Percentiles rank a stretch among this genome's conserved stretches.
phyloP scores from a whole-genome alignment of 495 filamentous ascomycete species.

The Tuber indicum region DNA sequence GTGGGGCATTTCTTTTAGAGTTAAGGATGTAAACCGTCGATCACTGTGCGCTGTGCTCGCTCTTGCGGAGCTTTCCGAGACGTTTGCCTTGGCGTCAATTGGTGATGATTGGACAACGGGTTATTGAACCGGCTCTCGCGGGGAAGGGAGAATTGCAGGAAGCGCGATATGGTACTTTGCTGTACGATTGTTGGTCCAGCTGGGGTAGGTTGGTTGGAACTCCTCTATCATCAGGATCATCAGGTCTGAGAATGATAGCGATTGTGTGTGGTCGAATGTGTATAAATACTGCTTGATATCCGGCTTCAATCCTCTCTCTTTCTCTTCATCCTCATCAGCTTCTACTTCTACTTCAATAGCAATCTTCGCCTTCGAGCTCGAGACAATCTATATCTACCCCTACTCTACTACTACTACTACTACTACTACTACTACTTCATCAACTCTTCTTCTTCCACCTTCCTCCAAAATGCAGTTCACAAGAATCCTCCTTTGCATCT shows the following conservation, averaged over 20 bases:
- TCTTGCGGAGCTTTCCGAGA: neutral
- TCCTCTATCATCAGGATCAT: neutral
- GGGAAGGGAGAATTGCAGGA: neutral
- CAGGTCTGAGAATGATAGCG: neutral
- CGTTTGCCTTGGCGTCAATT: neutral
- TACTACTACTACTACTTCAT: neutral
- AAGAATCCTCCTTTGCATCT: neutral
- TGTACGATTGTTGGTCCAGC: neutral
- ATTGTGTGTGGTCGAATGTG: neutral
- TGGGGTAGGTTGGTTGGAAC: neutral
- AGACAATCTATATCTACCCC: neutral
- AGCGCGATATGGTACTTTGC: neutral
- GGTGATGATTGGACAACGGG: neutral
- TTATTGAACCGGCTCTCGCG: neutral
- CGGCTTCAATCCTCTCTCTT: neutral
- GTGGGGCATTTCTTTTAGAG: neutral
- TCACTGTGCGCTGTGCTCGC: neutral
- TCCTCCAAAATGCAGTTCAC: neutral
- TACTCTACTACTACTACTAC: neutral
- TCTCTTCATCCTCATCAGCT: neutral
- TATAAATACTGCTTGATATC: conserved; percentile 1
- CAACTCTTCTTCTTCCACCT: neutral
- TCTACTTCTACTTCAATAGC: neutral
- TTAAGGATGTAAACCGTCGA: neutral
- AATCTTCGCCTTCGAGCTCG: neutral